phyloP scores from a whole-genome alignment of 2,329 filamentous ascomycete genomes.

The Aspergillus persii region DNA sequence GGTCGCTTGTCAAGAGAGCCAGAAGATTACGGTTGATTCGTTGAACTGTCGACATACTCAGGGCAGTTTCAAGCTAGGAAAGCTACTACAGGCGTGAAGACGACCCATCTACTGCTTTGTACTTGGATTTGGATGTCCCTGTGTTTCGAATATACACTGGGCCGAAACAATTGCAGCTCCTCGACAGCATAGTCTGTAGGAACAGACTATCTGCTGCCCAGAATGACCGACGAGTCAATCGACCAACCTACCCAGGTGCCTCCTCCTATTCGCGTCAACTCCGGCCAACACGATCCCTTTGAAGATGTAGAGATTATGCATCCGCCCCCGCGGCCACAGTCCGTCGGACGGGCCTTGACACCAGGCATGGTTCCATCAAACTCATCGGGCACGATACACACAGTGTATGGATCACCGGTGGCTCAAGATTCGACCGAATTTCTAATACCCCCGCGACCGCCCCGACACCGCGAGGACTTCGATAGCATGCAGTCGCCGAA shows the following conservation, averaged over 20 bases:
- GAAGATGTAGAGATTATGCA: conserved; percentile 35
- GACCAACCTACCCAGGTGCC: conserved; percentile 23
- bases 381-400: conserved; percentile 30
- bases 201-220: neutral
- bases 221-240: conserved; percentile 11
- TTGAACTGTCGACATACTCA: neutral
- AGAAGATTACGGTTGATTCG: neutral
- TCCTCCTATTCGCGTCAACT: conserved; percentile 65
- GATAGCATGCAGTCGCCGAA: conserved; percentile 48
- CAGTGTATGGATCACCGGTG: conserved; percentile 52
- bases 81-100: neutral
- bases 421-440: conserved; percentile 45
- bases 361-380: conserved; percentile 13
- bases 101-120: neutral
- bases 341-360: conserved; percentile 23
- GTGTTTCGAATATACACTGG: neutral
- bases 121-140: neutral
- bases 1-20: neutral
- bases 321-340: conserved; percentile 19
- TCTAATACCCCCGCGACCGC: conserved; percentile 43
- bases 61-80: neutral
- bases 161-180: neutral
- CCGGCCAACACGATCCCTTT: conserved; percentile 55
- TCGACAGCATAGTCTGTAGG: neutral
- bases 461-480: conserved; percentile 53